A percentile compares a stretch with the other conserved stretches of the same genome.
These are phyloP conservation scores for Lipomyces orientalis DNA, from an alignment of 805 yeast species.

Conservation along the genomic window DNA sequence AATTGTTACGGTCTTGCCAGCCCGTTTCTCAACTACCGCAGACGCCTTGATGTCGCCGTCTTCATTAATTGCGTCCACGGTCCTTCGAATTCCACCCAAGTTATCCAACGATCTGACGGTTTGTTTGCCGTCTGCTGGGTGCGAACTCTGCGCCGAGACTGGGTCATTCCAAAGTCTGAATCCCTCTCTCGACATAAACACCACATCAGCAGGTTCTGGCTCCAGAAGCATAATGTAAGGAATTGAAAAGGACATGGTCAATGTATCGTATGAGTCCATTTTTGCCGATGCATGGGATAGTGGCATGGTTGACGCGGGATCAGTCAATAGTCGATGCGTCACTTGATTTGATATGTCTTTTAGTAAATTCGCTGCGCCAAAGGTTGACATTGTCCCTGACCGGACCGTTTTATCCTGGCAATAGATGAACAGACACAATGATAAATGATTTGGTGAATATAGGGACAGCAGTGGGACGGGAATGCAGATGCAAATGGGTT, in stretches of 20 bases:
- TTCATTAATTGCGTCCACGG: conserved; percentile 21
- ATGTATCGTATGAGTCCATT: conserved; percentile 21
- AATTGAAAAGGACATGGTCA: conserved; percentile 33
- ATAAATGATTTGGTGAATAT: neutral
- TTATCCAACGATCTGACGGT: conserved; percentile 28
- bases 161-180: conserved; percentile 37
- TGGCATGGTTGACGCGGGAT: neutral
- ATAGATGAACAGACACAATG: neutral
- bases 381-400: neutral
- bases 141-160: neutral
- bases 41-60: conserved; percentile 13
- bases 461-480: neutral
- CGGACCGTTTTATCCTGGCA: neutral
- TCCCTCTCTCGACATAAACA: conserved; percentile 31
- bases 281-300: neutral
- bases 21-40: conserved; percentile 18
- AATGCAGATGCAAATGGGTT: neutral
- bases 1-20: conserved; percentile 18
- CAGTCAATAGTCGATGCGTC: neutral
- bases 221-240: conserved; percentile 35
- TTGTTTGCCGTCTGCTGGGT: neutral
- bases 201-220: conserved; percentile 29
- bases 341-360: neutral
- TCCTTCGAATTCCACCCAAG: conserved; percentile 15
- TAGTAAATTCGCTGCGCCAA: neutral